A percentile compares a stretch with the other conserved stretches of the same genome.
These are phyloP conservation scores for Hypsizygus marmoreus DNA, from an alignment of 768 basidiomycete genomes.

Conservation along the genomic window DNA sequence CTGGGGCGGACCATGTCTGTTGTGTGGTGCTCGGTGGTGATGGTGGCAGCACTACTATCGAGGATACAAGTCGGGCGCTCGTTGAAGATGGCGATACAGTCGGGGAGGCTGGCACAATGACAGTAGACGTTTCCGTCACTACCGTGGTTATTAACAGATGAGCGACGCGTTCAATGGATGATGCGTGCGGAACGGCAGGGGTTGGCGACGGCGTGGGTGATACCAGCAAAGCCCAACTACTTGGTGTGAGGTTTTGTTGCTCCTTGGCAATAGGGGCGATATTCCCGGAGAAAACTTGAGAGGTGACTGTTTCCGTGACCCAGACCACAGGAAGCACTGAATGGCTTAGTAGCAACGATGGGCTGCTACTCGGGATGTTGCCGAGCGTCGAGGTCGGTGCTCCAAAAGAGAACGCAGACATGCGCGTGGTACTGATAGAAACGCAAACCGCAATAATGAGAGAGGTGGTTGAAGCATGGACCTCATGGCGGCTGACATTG, in stretches of 20 bases:
- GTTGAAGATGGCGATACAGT: constrained; percentile 10
- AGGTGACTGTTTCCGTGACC: constrained; percentile 3
- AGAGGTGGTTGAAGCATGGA: too few species aligned
- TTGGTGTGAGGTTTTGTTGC: too few species aligned
- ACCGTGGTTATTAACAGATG: constrained; percentile 14
- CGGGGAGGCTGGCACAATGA: constrained; percentile 19
- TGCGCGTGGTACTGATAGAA: too few species aligned
- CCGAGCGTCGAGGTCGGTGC: too few species aligned
- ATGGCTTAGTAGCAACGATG: too few species aligned
- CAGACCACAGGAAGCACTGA: neutral
- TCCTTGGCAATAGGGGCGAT: too few species aligned
- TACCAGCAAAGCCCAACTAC: too few species aligned
- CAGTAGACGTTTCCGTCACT: constrained; percentile 27
- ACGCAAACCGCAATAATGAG: too few species aligned
- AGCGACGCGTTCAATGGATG: neutral
- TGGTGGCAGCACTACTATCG: constrained; percentile 10
- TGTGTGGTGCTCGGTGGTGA: constrained; percentile 13
- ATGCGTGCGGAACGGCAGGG: neutral
- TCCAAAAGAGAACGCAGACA: too few species aligned
- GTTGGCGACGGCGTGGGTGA: neutral
- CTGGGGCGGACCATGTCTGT: constrained; percentile 52
- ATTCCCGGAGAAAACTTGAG: neutral
- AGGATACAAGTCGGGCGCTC: too few species aligned
- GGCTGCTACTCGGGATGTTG: too few species aligned
- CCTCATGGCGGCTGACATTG: too few species aligned